Evolutionary conservation across 1,284 basidiomycete species (phyloP).

Genomic region (Rhizoctonia solani): DNA sequence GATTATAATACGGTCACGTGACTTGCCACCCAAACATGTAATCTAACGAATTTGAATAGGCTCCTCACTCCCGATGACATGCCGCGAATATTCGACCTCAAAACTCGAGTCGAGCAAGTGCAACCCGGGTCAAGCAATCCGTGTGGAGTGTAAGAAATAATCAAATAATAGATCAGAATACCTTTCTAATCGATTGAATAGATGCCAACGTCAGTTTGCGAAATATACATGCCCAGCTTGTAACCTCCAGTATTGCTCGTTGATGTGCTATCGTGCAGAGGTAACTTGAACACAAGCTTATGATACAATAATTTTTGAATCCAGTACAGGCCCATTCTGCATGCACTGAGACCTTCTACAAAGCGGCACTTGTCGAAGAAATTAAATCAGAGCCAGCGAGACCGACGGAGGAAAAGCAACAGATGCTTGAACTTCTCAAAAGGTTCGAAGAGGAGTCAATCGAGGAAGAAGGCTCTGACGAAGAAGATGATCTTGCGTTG

Average conservation of each 20-base stretch:
- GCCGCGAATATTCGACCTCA: slow-evolving; percentile 26
- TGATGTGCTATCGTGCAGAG: slow-evolving; percentile 74
- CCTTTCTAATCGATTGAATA: slow-evolving; percentile 42
- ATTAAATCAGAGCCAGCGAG: slow-evolving; percentile 60
- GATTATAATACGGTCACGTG: not conserved
- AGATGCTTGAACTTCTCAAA: slow-evolving; percentile 69
- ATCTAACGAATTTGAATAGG: too few species aligned
- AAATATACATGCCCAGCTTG: slow-evolving; percentile 80
- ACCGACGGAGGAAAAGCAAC: slow-evolving; percentile 55
- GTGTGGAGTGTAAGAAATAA: slow-evolving; percentile 29
- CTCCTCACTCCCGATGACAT: not conserved
- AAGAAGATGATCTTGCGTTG: slow-evolving; percentile 53
- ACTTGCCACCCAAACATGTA: not conserved
- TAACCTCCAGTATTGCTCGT: slow-evolving; percentile 77
- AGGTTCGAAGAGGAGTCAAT: slow-evolving; percentile 64
- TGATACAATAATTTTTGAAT: not conserved
- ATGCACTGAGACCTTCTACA: slow-evolving; percentile 79
- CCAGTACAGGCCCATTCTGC: slow-evolving; percentile 58
- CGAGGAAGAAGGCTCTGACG: slow-evolving; percentile 45
- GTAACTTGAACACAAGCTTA: slow-evolving; percentile 47
- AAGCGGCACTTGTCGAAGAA: slow-evolving; percentile 65
- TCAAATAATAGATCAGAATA: not conserved
- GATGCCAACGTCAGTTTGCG: slow-evolving; percentile 73
- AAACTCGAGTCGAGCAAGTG: not conserved
- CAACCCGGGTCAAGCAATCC: slow-evolving; percentile 12